Evolutionary conservation across 2,329 filamentous ascomycete species (phyloP), one percentile per base, ranked within the genome.

Genomic region (Microdochium nivale): DNA sequence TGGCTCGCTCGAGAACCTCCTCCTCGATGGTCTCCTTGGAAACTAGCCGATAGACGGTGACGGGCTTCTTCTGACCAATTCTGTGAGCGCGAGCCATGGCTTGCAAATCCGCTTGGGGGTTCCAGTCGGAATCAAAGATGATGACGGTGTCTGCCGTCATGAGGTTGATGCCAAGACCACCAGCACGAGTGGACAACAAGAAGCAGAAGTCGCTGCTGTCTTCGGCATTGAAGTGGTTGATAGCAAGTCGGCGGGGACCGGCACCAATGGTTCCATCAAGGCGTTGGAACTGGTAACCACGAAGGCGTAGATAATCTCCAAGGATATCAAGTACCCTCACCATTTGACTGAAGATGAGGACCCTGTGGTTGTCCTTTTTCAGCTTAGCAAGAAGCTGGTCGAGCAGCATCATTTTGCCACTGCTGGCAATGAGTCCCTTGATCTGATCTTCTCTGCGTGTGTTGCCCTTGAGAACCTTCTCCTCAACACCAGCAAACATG

Each of bases 271-370:
- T 99, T 59, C 94, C 94, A 65, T 99, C 94, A 8, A 99, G 80
- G 19, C 94, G 83, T 65, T 99, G 95, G 64, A 94, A 97, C 53
- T 94, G 85, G 68, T 97, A 95, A n/a, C 91, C 90, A 56, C 94
- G 87, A 50, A 94, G 80, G 49, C 90, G 88, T 58, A 97, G 81
- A 65, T 99, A 99, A 62, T 99, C 92, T 47, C 90, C 89, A 1
- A 99, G 78, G 50, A 99, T 94, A 63, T 99, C 91, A 23, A 99
- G 80, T 88, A 99, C 97, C 65, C 90, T 95, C 33, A 99, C 95
- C 94, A 99, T 99, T 66, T 99, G 94, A 67, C 92, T 97, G 75
- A 99, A 99, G 58, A 99, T 97, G 56, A 99, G 74, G 13, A 99
- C 95, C 51, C 94, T 88, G 69, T 99, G 94, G 48, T 89, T 90